phyloP scores from a whole-genome alignment of 1,284 basidiomycete species.

The Cryptococcus sp. region DNA sequence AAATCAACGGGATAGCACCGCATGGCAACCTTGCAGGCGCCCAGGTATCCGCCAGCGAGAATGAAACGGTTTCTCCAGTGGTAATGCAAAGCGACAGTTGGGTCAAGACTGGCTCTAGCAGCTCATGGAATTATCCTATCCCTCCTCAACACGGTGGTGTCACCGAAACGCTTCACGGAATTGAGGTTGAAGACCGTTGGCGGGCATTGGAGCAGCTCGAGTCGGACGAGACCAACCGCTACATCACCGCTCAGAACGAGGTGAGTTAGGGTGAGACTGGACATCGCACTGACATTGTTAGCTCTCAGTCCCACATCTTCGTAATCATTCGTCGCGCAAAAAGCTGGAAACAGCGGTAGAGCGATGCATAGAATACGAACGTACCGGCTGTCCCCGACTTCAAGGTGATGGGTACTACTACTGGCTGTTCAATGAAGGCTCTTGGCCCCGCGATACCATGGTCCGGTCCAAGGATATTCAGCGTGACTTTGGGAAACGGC shows the following conservation, averaged over 20 bases:
- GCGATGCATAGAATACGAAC: slow-evolving; percentile 13
- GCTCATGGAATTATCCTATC: slow-evolving; percentile 6
- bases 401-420: slow-evolving; percentile 25
- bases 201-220: slow-evolving; percentile 18
- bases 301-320: slow-evolving; percentile 18
- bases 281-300: background rate
- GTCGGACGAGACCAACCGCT: slow-evolving; percentile 7
- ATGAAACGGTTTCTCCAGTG: background rate
- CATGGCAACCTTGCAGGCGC: too few species aligned
- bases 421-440: slow-evolving; percentile 23
- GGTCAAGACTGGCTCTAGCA: background rate
- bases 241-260: slow-evolving; percentile 18
- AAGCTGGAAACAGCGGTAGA: slow-evolving; percentile 19
- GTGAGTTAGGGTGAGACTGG: slow-evolving; percentile 2
- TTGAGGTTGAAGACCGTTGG: slow-evolving; percentile 16
- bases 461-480: slow-evolving; percentile 16
- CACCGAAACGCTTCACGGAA: slow-evolving; percentile 10
- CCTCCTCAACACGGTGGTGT: slow-evolving; percentile 15
- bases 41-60: background rate
- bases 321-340: slow-evolving; percentile 10
- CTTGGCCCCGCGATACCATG: slow-evolving; percentile 18
- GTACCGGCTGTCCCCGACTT: slow-evolving; percentile 14
- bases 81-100: background rate
- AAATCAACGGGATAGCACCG: too few species aligned
- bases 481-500: slow-evolving; percentile 17